Base-by-base conservation (phyloP, 1,139 yeast genomes). In the Pichia sp. region DNA sequence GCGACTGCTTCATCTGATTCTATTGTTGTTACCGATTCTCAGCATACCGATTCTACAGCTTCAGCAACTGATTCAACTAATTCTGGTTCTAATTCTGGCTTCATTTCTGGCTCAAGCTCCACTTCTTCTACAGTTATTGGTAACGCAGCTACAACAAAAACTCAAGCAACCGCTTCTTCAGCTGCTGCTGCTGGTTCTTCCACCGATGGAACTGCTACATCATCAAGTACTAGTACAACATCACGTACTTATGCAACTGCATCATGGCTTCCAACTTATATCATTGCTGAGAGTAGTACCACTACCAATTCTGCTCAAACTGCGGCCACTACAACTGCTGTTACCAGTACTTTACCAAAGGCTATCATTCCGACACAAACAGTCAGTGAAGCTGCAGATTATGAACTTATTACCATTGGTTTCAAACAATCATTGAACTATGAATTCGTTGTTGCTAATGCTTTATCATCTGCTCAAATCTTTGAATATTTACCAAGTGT, bases 381-480 rank as follows among this genome's bases (percentile, higher is more conserved):
- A 4, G 58, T 70, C 9, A 56, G 59, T 19, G 84, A 83, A 31
- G 77, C 77, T 9, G 57, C 63, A 11, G 49, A 48, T 46, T 83
- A 77, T 62, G 69, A 75, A 35, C 61, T 82, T 46, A 76, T 85
- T 44, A 79, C 85, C 14, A 68, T 85, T 63, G 93, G 93, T n/a
- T 85, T 85, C 70, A 79, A 80, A 57, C 64, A 77, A 42, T 77
- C 79, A 14, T 75, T 84, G 67, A 84, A 83, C 62, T 85, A 83
- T 65, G 83, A 85, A 40, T 85, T 84, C 62, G 84, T 85, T 50
- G 89, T 83, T 37, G 67, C 72, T 46, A 79, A 81, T 59, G 74
- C 89, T 1, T 69, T 82, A 52, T 74, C 89, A 9, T 79, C 89
- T 31, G 91, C 91, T 3, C 93, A 85, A 66, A 81, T 85, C 34